phyloP scores from a whole-genome alignment of 2,329 filamentous ascomycete genomes.

The Aspergillus sp. region DNA sequence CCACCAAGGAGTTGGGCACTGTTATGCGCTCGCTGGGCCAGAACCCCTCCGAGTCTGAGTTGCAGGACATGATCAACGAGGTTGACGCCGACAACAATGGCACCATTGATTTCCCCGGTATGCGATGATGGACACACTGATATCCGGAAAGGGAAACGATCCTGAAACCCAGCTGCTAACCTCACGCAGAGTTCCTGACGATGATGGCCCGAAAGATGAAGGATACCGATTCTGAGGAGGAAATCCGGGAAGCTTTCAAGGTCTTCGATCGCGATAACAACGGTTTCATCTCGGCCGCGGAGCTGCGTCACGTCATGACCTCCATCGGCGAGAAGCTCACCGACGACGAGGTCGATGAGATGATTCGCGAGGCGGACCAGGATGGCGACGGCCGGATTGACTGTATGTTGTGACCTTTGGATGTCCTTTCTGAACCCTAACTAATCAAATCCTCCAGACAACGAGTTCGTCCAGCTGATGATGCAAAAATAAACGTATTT shows the following conservation, averaged over 20 bases:
- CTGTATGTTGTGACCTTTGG: conserved; percentile 56
- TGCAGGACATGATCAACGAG: conserved; percentile 94
- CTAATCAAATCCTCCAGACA: conserved; percentile 57
- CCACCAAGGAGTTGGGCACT: conserved; percentile 84
- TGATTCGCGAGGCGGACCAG: conserved; percentile 89
- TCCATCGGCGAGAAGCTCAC: conserved; percentile 90
- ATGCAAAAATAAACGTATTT: conserved; percentile 76
- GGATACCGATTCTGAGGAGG: conserved; percentile 87
- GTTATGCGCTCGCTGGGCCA: conserved; percentile 89
- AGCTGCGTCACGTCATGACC: conserved; percentile 88
- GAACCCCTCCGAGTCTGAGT: conserved; percentile 85
- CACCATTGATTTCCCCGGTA: conserved; percentile 89
- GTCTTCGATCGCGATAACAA: conserved; percentile 90
- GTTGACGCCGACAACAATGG: conserved; percentile 91
- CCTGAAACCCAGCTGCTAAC: conserved; percentile 11
- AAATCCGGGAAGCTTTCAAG: conserved; percentile 88
- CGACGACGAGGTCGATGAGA: conserved; percentile 87
- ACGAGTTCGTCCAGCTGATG: conserved; percentile 92
- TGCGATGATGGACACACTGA: conserved; percentile 24
- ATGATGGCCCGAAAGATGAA: conserved; percentile 97
- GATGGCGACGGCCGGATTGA: conserved; percentile 86
- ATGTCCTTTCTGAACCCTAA: background rate
- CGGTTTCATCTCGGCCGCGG: conserved; percentile 84
- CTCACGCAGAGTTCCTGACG: conserved; percentile 71
- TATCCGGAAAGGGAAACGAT: background rate